Conservation (phyloP, 2,329 filamentous ascomycete genomes). For the Hypoxylon sp. region DNA sequence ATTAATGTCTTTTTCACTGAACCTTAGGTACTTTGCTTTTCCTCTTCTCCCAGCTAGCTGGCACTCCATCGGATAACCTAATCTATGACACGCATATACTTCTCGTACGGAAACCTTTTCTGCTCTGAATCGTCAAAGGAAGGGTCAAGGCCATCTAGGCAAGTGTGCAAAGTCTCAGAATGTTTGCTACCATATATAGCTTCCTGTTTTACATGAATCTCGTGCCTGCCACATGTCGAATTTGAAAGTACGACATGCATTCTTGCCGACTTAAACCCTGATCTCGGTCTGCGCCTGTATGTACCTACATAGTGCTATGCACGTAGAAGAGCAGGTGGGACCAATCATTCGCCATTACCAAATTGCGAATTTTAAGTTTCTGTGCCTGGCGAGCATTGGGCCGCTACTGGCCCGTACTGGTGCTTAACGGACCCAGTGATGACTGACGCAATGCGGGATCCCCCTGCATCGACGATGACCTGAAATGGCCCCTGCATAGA, state of each 20-base stretch:
- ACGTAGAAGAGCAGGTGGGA: constrained; percentile 9
- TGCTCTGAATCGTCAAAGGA: background rate
- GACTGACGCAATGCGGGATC: constrained; percentile 44
- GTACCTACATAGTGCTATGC: background rate
- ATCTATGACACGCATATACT: constrained; percentile 1
- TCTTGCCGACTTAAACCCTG: background rate
- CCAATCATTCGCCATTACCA: constrained; percentile 22
- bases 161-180: constrained; percentile 3
- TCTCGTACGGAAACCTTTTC: background rate
- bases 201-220: constrained; percentile 30
- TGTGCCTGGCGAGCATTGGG: constrained; percentile 24
- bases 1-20: constrained; percentile 7
- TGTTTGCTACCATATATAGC: constrained; percentile 22
- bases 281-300: background rate
- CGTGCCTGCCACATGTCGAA: constrained; percentile 36
- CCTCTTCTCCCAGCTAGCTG: background rate
- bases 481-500: constrained; percentile 36
- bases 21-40: constrained; percentile 7
- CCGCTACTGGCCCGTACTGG: background rate
- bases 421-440: constrained; percentile 20
- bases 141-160: background rate
- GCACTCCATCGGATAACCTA: background rate
- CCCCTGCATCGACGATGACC: constrained; percentile 35
- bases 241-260: constrained; percentile 16
- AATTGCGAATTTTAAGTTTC: constrained; percentile 32